Conservation (phyloP, 177 flowering plant species). For the Telopea speciosissima region DNA sequence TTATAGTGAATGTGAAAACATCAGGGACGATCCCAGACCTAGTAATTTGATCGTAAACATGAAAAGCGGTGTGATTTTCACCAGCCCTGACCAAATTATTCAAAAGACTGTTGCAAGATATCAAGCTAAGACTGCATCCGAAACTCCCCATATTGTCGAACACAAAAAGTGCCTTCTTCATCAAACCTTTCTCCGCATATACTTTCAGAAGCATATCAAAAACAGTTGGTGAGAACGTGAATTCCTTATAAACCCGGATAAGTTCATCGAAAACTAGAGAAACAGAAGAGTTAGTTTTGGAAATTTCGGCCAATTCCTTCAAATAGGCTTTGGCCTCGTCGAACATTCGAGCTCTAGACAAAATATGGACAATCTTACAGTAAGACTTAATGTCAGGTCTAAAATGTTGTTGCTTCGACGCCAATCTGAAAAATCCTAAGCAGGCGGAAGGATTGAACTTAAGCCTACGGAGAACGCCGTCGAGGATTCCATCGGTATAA, state of each 20-base stretch:
- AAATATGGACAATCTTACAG: conserved; percentile 63
- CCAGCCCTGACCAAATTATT: conserved; percentile 52
- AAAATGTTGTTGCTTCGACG: conserved; percentile 42
- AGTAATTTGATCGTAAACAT: conserved; percentile 62
- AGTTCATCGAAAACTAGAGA: conserved; percentile 50
- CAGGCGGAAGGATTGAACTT: conserved; percentile 46
- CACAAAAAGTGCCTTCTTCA: conserved; percentile 60
- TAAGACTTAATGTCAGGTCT: conserved; percentile 50
- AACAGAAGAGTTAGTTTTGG: conserved; percentile 17
- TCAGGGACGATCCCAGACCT: conserved; percentile 59
- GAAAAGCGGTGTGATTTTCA: conserved; percentile 28
- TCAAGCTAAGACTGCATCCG: conserved; percentile 63
- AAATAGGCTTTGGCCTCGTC: conserved; percentile 44
- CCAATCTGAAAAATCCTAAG: conserved; percentile 51
- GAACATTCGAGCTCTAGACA: conserved; percentile 58
- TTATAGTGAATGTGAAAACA: conserved; percentile 51
- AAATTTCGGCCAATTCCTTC: conserved; percentile 37
- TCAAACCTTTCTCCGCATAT: conserved; percentile 54
- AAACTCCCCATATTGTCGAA: conserved; percentile 74
- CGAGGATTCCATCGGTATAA: conserved; percentile 55
- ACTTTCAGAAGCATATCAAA: conserved; percentile 81
- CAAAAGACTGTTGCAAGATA: conserved; percentile 76
- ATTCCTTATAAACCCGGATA: conserved; percentile 54
- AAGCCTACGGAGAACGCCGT: conserved; percentile 48
- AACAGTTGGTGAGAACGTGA: conserved; percentile 56